Evolutionary conservation across 192 early-diverging fungal genomes (phyloP).

Genomic region (Radiomyces spectabilis): DNA sequence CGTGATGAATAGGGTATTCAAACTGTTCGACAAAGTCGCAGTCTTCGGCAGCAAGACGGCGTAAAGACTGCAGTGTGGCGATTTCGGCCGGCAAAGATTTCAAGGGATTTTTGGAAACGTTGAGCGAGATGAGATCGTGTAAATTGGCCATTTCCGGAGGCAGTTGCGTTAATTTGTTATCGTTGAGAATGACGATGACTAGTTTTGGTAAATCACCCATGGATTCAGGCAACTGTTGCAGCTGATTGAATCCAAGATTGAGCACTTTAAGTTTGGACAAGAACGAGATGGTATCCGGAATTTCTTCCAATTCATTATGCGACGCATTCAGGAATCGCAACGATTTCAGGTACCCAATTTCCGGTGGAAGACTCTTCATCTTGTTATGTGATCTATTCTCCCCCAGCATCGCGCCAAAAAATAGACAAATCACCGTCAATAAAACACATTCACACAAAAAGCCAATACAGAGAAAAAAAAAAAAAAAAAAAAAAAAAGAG

Average conservation of each 20-base stretch:
- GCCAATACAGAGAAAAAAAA: constrained; percentile 7
- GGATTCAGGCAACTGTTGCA: constrained; percentile 52
- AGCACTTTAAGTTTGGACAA: constrained; percentile 62
- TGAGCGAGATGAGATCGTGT: constrained; percentile 53
- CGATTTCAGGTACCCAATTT: constrained; percentile 68
- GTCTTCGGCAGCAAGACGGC: constrained; percentile 45
- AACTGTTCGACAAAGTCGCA: constrained; percentile 47
- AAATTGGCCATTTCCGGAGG: constrained; percentile 60
- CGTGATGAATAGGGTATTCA: constrained; percentile 27
- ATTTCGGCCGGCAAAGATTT: constrained; percentile 63
- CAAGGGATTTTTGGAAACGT: constrained; percentile 62
- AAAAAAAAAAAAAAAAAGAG: not conserved
- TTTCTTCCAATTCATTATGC: constrained; percentile 48
- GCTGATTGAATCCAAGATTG: constrained; percentile 54
- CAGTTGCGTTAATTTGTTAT: constrained; percentile 52
- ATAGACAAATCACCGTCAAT: constrained; percentile 3
- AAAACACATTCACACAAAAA: not conserved
- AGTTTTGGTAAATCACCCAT: constrained; percentile 61
- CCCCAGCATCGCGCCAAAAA: too few species aligned
- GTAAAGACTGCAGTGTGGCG: constrained; percentile 57
- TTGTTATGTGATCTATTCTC: constrained; percentile 64
- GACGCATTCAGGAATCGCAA: constrained; percentile 57
- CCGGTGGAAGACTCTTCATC: constrained; percentile 55
- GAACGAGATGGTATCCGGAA: constrained; percentile 64
- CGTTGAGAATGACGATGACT: constrained; percentile 47